Evolutionary conservation across 768 basidiomycete species (phyloP).

Genomic region (Lentinula boryana): DNA sequence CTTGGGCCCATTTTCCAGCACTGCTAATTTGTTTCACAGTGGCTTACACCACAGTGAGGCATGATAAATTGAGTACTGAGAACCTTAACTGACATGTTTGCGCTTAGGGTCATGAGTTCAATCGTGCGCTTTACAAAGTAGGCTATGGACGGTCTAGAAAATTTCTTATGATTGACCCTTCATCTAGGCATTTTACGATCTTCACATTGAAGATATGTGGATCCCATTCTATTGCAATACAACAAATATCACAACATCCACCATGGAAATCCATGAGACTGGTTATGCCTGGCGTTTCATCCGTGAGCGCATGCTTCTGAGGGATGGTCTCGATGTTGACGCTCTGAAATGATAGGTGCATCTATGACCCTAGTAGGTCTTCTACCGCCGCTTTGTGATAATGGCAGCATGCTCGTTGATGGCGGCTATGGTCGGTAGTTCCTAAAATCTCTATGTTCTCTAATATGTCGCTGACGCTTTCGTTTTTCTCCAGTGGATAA

Average conservation of each 20-base stretch:
- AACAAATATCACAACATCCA: conserved; percentile 92
- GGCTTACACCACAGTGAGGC: conserved; percentile 78
- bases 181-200: conserved; percentile 78
- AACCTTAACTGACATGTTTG: conserved; percentile 6
- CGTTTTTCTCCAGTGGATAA: conserved; percentile 63
- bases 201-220: conserved; percentile 98
- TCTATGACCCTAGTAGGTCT: conserved; percentile 98
- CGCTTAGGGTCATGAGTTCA: conserved; percentile 84
- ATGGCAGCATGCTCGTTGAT: conserved; percentile 88
- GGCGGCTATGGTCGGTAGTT: conserved; percentile 74
- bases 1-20: conserved; percentile 51
- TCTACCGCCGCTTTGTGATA: conserved; percentile 90
- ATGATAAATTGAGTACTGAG: conserved; percentile 3
- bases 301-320: conserved; percentile 36
- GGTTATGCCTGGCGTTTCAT: conserved; percentile 99
- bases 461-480: conserved; percentile 1
- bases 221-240: conserved; percentile 97
- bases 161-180: not conserved
- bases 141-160: not conserved
- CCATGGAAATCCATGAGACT: conserved; percentile 96
- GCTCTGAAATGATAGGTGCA: conserved; percentile 48
- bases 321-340: not conserved
- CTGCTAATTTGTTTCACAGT: conserved; percentile 26
- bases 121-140: conserved; percentile 91
- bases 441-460: not conserved